Percentiles rank a stretch among this genome's conserved stretches.
phyloP scores from a whole-genome alignment of 2,329 filamentous ascomycete species.

The Cytospora chrysosperma region DNA sequence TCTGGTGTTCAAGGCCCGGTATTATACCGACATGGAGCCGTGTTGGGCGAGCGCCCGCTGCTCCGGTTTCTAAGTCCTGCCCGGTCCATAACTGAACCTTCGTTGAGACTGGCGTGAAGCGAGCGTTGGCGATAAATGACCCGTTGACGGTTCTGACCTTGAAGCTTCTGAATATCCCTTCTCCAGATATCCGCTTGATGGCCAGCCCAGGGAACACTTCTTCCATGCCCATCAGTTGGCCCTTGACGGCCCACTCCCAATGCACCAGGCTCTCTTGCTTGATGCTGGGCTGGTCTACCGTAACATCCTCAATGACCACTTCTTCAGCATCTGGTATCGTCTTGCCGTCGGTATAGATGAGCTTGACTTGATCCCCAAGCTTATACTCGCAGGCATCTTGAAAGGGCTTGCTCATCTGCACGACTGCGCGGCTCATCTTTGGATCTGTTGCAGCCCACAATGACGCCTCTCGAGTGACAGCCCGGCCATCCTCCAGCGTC shows the following conservation, averaged over 20 bases:
- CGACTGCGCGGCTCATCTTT: constrained; percentile 64
- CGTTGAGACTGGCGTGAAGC: constrained; percentile 41
- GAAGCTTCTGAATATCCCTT: constrained; percentile 61
- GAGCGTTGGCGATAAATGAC: constrained; percentile 43
- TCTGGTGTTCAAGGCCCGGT: constrained; percentile 65
- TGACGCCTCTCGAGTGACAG: constrained; percentile 42
- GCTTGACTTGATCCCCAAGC: constrained; percentile 61
- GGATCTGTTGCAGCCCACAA: constrained; percentile 49
- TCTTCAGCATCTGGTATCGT: constrained; percentile 54
- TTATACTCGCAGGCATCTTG: constrained; percentile 72
- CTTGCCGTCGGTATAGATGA: constrained; percentile 57
- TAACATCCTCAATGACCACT: constrained; percentile 61
- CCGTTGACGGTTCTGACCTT: constrained; percentile 56
- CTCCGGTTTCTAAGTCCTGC: constrained; percentile 37
- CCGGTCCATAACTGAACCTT: constrained; percentile 33
- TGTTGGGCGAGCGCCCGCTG: constrained; percentile 27
- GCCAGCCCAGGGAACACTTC: constrained; percentile 68
- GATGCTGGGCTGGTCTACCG: constrained; percentile 36
- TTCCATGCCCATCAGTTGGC: constrained; percentile 50
- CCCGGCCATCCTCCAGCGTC: constrained; percentile 22
- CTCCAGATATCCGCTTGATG: constrained; percentile 62
- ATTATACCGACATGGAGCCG: constrained; percentile 54
- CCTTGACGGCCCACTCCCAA: constrained; percentile 40
- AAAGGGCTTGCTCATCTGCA: constrained; percentile 72
- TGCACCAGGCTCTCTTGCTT: constrained; percentile 33